phyloP scores from a whole-genome alignment of 202 grass and related monocot species.

The Digitaria exilis region DNA sequence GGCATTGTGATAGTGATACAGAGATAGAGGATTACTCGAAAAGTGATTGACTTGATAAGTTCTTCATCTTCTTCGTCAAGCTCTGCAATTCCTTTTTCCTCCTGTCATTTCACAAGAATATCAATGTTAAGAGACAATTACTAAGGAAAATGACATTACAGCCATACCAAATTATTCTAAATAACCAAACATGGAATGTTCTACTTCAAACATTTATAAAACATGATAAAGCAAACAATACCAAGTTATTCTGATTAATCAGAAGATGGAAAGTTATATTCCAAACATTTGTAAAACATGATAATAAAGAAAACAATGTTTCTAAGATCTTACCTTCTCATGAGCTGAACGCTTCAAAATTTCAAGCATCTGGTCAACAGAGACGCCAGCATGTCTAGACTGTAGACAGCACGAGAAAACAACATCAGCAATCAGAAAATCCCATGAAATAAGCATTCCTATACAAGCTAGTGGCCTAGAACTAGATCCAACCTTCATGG shows the following conservation, averaged over 20 bases:
- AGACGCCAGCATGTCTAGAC: slow-evolving; percentile 90
- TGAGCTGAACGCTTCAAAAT: slow-evolving; percentile 74
- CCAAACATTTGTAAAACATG: slow-evolving; percentile 13
- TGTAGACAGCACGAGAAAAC: slow-evolving; percentile 36
- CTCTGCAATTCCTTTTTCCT: slow-evolving; percentile 65
- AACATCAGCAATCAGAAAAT: slow-evolving; percentile 29
- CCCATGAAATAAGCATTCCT: background rate
- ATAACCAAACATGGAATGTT: background rate
- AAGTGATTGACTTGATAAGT: slow-evolving; percentile 87
- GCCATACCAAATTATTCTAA: slow-evolving; percentile 6
- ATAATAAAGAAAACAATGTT: slow-evolving; percentile 14
- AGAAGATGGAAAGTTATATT: background rate
- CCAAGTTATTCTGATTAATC: background rate
- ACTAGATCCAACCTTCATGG: slow-evolving; percentile 51
- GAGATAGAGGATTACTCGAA: slow-evolving; percentile 54
- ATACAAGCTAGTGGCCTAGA: background rate
- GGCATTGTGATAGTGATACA: slow-evolving; percentile 16
- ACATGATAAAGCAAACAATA: slow-evolving; percentile 23
- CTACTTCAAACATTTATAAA: background rate
- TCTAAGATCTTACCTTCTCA: slow-evolving; percentile 42
- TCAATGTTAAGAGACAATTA: slow-evolving; percentile 2
- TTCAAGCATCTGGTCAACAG: slow-evolving; percentile 88
- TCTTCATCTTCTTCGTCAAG: slow-evolving; percentile 86
- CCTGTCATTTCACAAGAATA: slow-evolving; percentile 34
- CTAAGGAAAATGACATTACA: background rate